These are phyloP conservation scores for Talaromyces wortmannii DNA, from an alignment of 495 filamentous ascomycete species.

Conservation along the genomic window DNA sequence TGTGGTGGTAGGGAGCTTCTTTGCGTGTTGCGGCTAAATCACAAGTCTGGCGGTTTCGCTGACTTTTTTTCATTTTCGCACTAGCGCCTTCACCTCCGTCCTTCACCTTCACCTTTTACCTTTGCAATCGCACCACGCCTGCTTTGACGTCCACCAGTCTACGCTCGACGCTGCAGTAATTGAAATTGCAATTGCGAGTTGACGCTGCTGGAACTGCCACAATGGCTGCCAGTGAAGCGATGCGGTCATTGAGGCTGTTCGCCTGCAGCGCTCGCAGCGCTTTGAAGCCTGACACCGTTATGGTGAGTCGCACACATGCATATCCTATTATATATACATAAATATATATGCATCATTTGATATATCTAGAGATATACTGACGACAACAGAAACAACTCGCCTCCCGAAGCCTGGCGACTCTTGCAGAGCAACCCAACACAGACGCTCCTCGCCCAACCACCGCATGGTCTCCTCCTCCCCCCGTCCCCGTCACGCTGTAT, in stretches of 20 bases:
- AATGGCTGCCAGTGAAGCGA: constrained; percentile 32
- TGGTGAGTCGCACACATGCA: constrained; percentile 23
- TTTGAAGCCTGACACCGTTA: constrained; percentile 37
- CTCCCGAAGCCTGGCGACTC: constrained; percentile 69
- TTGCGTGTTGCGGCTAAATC: not conserved
- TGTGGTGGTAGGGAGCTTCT: constrained; percentile 12
- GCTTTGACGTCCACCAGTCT: not conserved
- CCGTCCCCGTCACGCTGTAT: constrained; percentile 77
- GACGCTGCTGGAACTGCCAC: constrained; percentile 2
- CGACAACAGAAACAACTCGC: constrained; percentile 13
- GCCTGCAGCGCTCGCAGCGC: constrained; percentile 36
- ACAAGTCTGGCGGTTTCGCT: not conserved
- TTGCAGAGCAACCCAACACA: constrained; percentile 31
- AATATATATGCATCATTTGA: too few species aligned
- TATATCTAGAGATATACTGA: too few species aligned
- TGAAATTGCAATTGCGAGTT: not conserved
- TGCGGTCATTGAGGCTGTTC: constrained; percentile 32
- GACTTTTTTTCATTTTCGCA: constrained; percentile 9
- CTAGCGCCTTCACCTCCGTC: constrained; percentile 5
- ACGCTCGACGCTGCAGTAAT: not conserved
- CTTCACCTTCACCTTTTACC: not conserved
- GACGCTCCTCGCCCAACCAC: constrained; percentile 19
- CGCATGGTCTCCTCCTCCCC: constrained; percentile 17
- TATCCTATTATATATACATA: too few species aligned
- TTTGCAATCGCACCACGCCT: not conserved